phyloP scores from a whole-genome alignment of 306 rosid species.

The Cicer pinnatifidum region DNA sequence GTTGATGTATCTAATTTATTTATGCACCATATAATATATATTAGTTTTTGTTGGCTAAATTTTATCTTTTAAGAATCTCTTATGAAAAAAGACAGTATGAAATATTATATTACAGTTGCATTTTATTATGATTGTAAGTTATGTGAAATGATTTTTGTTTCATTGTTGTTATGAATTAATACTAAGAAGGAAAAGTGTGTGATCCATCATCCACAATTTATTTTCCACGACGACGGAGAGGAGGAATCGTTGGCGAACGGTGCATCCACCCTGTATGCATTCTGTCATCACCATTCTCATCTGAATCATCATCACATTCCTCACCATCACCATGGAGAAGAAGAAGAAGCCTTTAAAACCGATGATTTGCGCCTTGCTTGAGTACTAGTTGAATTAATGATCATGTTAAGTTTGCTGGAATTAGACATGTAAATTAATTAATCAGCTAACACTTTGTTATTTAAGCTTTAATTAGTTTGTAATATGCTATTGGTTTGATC shows the following conservation, averaged over 20 bases:
- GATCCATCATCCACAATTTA: slow-evolving; percentile 71
- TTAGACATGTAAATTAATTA: slow-evolving; percentile 38
- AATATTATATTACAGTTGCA: background rate
- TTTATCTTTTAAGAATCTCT: no score
- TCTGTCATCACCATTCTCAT: slow-evolving; percentile 55
- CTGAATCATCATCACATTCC: slow-evolving; percentile 39
- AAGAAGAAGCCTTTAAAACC: slow-evolving; percentile 30
- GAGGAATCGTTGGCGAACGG: slow-evolving; percentile 64
- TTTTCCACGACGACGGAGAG: slow-evolving; percentile 59
- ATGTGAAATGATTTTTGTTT: background rate
- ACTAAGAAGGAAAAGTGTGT: slow-evolving; percentile 60
- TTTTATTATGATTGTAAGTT: background rate
- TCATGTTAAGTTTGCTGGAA: background rate
- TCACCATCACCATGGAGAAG: slow-evolving; percentile 41
- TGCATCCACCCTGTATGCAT: slow-evolving; percentile 59
- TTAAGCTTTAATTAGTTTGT: slow-evolving; percentile 31
- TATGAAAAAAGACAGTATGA: background rate
- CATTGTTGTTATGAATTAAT: slow-evolving; percentile 3
- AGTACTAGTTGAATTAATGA: background rate
- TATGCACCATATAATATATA: no score
- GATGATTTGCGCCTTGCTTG: slow-evolving; percentile 64
- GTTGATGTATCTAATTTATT: no score
- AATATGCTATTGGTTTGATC: background rate
- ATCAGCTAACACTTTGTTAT: slow-evolving; percentile 26
- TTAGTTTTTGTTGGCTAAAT: no score